Evolutionary conservation across 2,329 filamentous ascomycete genomes (phyloP).

Genomic region (Rhytidhysteron rufulum): DNA sequence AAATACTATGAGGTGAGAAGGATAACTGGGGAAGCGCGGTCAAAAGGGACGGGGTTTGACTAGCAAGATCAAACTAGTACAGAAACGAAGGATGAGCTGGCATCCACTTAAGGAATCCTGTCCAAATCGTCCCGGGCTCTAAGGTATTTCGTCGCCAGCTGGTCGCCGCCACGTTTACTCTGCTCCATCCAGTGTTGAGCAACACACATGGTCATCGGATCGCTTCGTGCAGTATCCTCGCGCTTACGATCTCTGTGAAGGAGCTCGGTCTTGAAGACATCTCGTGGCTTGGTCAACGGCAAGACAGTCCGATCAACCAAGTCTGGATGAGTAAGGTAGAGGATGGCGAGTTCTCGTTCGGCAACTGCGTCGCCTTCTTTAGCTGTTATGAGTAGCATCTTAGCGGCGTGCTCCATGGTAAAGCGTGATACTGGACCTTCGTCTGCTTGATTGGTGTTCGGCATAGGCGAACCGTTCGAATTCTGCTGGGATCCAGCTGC

Average conservation of each 20-base stretch:
- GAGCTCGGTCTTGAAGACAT: slow-evolving; percentile 86
- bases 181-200: slow-evolving; percentile 97
- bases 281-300: slow-evolving; percentile 76
- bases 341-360: slow-evolving; percentile 86
- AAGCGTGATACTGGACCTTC: slow-evolving; percentile 56
- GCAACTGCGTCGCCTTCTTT: slow-evolving; percentile 87
- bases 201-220: slow-evolving; percentile 86
- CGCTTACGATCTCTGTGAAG: slow-evolving; percentile 62
- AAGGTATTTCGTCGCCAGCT: slow-evolving; percentile 77
- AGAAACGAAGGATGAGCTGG: background rate
- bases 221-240: slow-evolving; percentile 62
- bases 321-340: slow-evolving; percentile 90
- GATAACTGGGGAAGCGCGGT: no score
- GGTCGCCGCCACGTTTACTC: slow-evolving; percentile 80
- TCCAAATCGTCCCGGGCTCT: slow-evolving; percentile 65
- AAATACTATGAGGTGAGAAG: background rate
- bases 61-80: background rate
- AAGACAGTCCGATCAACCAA: slow-evolving; percentile 74
- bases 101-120: slow-evolving; percentile 45
- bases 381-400: slow-evolving; percentile 88
- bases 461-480: slow-evolving; percentile 6
- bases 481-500: slow-evolving; percentile 12
- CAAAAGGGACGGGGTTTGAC: no score
- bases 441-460: slow-evolving; percentile 14
- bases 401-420: slow-evolving; percentile 74